Evolutionary conservation across 805 yeast species (phyloP).

Genomic region (Teunomyces lycoperdinae): DNA sequence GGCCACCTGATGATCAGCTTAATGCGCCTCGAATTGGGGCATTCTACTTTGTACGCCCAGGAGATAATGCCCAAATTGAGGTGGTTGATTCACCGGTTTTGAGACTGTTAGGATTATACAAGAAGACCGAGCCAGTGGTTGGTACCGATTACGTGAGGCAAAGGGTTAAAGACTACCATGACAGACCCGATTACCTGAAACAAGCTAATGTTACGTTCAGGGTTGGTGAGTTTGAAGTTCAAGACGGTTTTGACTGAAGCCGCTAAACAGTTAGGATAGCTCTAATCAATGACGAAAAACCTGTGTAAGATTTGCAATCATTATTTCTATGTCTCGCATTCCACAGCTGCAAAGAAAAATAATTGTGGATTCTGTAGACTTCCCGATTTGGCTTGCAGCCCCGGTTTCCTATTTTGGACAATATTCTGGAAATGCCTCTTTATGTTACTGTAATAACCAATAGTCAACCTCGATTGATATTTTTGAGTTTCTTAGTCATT

Average conservation of each 20-base stretch:
- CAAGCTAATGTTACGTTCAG: slow-evolving; percentile 23
- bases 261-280: not conserved
- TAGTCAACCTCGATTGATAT: not conserved
- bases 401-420: not conserved
- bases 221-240: slow-evolving; percentile 27
- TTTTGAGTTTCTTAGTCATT: not conserved
- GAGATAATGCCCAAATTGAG: slow-evolving; percentile 25
- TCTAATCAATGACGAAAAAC: not conserved
- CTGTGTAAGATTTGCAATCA: not conserved
- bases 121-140: slow-evolving; percentile 18
- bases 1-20: slow-evolving; percentile 35
- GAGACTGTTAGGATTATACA: slow-evolving; percentile 27
- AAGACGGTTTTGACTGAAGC: slow-evolving; percentile 24
- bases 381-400: not conserved
- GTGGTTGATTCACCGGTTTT: slow-evolving; percentile 32
- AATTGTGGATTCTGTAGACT: not conserved
- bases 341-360: not conserved
- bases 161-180: slow-evolving; percentile 28
- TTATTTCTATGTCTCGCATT: not conserved
- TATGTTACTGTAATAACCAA: not conserved
- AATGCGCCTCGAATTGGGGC: slow-evolving; percentile 30
- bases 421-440: not conserved
- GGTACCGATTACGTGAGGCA: slow-evolving; percentile 30
- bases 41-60: slow-evolving; percentile 35
- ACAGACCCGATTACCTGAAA: slow-evolving; percentile 18